A percentile compares a stretch with the other conserved stretches of the same genome.
These are phyloP conservation scores for Yarrowia bubula DNA, from an alignment of 805 yeast species.

Conservation along the genomic window DNA sequence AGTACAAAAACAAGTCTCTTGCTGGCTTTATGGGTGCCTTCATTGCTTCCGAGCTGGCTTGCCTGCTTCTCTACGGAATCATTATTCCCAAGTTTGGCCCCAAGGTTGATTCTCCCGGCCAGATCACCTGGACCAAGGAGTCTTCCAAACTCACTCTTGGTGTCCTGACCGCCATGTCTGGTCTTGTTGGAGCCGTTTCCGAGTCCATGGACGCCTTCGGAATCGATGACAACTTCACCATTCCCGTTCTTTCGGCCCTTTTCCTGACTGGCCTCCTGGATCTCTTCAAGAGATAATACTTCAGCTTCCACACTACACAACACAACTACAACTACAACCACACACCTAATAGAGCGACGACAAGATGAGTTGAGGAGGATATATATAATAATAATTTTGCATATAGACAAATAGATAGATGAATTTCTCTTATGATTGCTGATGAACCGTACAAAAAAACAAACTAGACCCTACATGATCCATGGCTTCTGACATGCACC, in stretches of 20 bases:
- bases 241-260: conserved; percentile 79
- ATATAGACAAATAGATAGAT: conserved; percentile 22
- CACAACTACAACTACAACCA: background rate
- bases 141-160: conserved; percentile 56
- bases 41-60: conserved; percentile 62
- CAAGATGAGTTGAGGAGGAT: background rate
- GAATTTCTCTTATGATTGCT: background rate
- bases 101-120: conserved; percentile 51
- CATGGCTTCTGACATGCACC: background rate
- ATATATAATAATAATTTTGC: background rate
- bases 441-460: background rate
- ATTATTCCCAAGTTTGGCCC: conserved; percentile 63
- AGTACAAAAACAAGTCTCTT: conserved; percentile 70
- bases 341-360: background rate
- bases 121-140: conserved; percentile 64
- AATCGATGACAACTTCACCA: conserved; percentile 91
- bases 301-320: background rate
- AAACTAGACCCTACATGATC: background rate
- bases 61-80: conserved; percentile 67
- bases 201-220: conserved; percentile 77
- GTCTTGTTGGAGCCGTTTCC: conserved; percentile 78
- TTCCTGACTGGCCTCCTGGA: conserved; percentile 44
- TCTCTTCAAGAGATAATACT: background rate
- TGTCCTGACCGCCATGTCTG: conserved; percentile 59
- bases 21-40: conserved; percentile 93